Conservation (phyloP, 345 rosid species). For the Cardiospermum halicacabum region DNA sequence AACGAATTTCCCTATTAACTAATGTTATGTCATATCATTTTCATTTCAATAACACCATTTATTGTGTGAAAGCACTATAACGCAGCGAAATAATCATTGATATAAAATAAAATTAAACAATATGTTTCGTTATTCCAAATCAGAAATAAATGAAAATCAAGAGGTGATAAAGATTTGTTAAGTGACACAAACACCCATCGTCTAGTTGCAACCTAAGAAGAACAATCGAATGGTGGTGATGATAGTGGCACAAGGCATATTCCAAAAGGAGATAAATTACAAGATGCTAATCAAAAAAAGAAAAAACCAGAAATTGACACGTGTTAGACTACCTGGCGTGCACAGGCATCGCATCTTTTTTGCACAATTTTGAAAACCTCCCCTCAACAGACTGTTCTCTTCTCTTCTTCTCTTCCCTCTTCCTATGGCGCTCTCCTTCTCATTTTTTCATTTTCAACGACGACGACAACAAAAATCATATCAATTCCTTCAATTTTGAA, state of each 20-base stretch:
- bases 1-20: no score
- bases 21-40: no score
- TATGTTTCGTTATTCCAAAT: no score
- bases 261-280: slow-evolving; percentile 11
- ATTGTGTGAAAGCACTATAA: no score
- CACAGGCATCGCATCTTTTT: slow-evolving; percentile 49
- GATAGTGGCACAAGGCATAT: slow-evolving; percentile 10
- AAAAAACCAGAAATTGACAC: slow-evolving; percentile 45
- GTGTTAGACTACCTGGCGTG: slow-evolving; percentile 64
- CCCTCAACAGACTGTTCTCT: background rate
- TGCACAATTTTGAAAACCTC: slow-evolving; percentile 4
- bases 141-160: no score
- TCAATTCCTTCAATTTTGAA: background rate
- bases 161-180: no score
- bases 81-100: no score
- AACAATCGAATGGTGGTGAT: background rate
- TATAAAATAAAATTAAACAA: no score
- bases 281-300: slow-evolving; percentile 21
- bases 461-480: no score
- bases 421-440: background rate
- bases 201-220: no score
- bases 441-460: background rate
- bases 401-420: slow-evolving; percentile 1
- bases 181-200: no score
- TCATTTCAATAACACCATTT: no score